Evolutionary conservation across 2,329 filamentous ascomycete species (phyloP), one percentile per base, ranked within the genome.

Genomic region (Pestalotiopsis sp.): DNA sequence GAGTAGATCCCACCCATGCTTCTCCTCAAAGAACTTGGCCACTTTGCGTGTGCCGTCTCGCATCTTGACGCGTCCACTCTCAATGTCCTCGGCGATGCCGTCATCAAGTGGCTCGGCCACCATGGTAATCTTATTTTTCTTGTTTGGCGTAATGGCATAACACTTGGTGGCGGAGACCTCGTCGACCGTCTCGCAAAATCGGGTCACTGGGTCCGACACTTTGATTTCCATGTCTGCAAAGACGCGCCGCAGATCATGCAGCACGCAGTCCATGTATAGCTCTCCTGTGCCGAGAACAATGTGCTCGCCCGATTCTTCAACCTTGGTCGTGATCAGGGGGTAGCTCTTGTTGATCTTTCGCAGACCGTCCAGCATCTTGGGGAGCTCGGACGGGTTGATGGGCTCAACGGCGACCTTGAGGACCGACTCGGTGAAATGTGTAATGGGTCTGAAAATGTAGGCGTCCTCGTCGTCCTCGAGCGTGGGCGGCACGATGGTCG

Each of bases 161-260:
- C 96, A 99, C 82, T 98, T 98, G 69, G 97, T 98, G 23, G 95
- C 95, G 20, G 94, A 98, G 73, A 96, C 97, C 80, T 99, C 96
- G 49, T 97, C 94, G 31, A 98, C 95, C 0, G 96, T 99, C 83
- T 99, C 96, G 81, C 94, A 98, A 85, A 99, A 99, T 62, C 96
- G 89, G 17, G 96, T 98, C 58, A 99, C 95, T 0, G 96, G 96
- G 78, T 99, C 96, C 0, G 96, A 99, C 63, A 99, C 94, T 82
- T 98, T 98, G 82, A 99, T 93, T 79, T 99, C 96, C 96, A 99
- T 99, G 76, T 98, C 95, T 14, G 96, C 95, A 78, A 98, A 99
- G n/a, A 98, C 82, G 56, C 91, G 89, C 66, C 96, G 92, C 61
- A 99, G 86, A 78, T 99, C 96, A 80, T 99, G 96, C 60, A 99